These are phyloP conservation scores for Cyberlindnera meyerae DNA, from an alignment of 805 yeast species.

Conservation along the genomic window DNA sequence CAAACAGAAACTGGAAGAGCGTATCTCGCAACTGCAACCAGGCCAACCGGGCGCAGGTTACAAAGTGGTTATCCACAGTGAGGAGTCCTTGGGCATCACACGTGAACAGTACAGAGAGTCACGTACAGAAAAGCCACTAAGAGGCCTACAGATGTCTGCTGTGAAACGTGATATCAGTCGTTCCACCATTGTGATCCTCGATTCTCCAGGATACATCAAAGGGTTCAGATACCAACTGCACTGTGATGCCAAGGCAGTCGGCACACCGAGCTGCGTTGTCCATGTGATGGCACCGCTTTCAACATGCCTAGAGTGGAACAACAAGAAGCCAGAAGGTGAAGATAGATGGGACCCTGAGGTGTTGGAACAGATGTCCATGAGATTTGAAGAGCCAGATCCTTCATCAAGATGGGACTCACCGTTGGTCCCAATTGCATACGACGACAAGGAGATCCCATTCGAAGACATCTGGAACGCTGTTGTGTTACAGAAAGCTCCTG, in stretches of 20 bases:
- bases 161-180: slow-evolving; percentile 76
- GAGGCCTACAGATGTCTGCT: slow-evolving; percentile 85
- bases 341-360: slow-evolving; percentile 60
- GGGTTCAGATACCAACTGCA: slow-evolving; percentile 92
- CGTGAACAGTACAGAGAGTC: slow-evolving; percentile 70
- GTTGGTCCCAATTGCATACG: slow-evolving; percentile 58
- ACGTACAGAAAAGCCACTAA: slow-evolving; percentile 67
- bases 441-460: slow-evolving; percentile 51
- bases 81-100: slow-evolving; percentile 68
- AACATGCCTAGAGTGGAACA: slow-evolving; percentile 61
- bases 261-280: slow-evolving; percentile 78
- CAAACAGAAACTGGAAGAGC: slow-evolving; percentile 39
- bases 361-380: slow-evolving; percentile 63
- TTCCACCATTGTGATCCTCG: slow-evolving; percentile 73
- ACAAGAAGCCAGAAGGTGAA: slow-evolving; percentile 23
- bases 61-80: slow-evolving; percentile 66
- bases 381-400: slow-evolving; percentile 92
- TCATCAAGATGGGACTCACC: slow-evolving; percentile 94
- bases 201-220: slow-evolving; percentile 83
- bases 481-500: slow-evolving; percentile 48
- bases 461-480: slow-evolving; percentile 64
- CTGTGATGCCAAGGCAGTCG: slow-evolving; percentile 84
- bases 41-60: slow-evolving; percentile 49
- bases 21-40: slow-evolving; percentile 35
- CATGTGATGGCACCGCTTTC: slow-evolving; percentile 70